These are phyloP conservation scores for Brasilioporus rufonigricans DNA, from an alignment of 768 basidiomycete genomes.

Conservation along the genomic window DNA sequence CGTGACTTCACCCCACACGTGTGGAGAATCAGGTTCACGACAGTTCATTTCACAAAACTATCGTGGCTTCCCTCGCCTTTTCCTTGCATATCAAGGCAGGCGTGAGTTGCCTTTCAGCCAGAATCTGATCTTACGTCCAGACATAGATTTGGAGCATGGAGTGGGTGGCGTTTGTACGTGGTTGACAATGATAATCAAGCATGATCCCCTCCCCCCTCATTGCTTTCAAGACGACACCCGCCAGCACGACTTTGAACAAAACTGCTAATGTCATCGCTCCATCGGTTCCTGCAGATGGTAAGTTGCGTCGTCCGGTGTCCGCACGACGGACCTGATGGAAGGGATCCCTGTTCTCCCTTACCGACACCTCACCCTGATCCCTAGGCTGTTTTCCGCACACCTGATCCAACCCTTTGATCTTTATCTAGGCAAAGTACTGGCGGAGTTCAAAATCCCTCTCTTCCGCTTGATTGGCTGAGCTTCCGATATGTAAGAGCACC, in stretches of 20 bases:
- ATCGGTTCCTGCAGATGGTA: not conserved
- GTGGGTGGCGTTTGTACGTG: conserved; percentile 22
- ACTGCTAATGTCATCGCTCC: not conserved
- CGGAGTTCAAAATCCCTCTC: not conserved
- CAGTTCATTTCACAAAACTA: conserved; percentile 20
- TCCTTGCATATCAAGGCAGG: conserved; percentile 27
- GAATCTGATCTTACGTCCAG: conserved; percentile 20
- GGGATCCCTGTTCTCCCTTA: not conserved
- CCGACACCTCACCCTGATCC: conserved; percentile 12
- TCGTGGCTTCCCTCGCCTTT: conserved; percentile 17
- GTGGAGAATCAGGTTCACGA: conserved; percentile 28
- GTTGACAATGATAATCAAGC: conserved; percentile 22
- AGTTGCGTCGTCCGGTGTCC: not conserved
- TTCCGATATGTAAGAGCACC: not conserved
- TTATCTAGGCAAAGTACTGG: not conserved
- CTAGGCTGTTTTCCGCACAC: conserved; percentile 10
- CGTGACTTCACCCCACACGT: conserved; percentile 28
- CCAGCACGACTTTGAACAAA: not conserved
- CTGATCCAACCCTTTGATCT: conserved; percentile 10
- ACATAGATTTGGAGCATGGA: conserved; percentile 3
- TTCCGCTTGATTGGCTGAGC: not conserved
- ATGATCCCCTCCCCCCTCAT: conserved; percentile 2
- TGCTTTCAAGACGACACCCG: not conserved
- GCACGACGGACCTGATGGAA: not conserved
- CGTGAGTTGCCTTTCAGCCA: conserved; percentile 10